phyloP scores from a whole-genome alignment of 148 eudicot genomes.

The Fagopyrum esculentum region DNA sequence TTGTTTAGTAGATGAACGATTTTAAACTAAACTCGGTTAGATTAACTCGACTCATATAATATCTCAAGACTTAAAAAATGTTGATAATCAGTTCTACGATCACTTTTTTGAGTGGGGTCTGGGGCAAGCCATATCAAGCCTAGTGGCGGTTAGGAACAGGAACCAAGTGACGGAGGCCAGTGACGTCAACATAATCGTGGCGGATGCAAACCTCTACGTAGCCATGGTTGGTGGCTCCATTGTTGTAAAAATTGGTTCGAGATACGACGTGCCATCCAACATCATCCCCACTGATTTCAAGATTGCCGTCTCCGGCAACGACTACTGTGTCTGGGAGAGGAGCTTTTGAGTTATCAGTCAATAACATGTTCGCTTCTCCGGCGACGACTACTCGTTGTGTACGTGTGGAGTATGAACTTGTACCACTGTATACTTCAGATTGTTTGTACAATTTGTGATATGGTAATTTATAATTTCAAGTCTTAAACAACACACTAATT shows the following conservation, averaged over 20 bases:
- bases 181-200: constrained; percentile 8
- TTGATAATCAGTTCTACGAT: constrained; percentile 13
- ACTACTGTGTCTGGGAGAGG: constrained; percentile 15
- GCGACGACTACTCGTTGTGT: too few relatives aligned
- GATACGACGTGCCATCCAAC: constrained; percentile 4
- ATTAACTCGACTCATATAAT: too few relatives aligned
- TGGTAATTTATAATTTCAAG: too few relatives aligned
- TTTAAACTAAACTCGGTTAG: too few relatives aligned
- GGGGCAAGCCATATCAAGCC: not conserved
- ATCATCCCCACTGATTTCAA: not conserved
- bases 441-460: too few relatives aligned
- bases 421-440: too few relatives aligned
- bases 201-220: constrained; percentile 13
- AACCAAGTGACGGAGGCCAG: constrained; percentile 10
- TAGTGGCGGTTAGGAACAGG: constrained; percentile 12
- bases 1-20: too few relatives aligned
- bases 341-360: not conserved
- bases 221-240: constrained; percentile 6
- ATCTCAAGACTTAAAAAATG: too few relatives aligned
- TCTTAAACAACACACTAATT: too few relatives aligned
- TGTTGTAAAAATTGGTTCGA: constrained; percentile 10
- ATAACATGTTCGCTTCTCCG: too few relatives aligned
- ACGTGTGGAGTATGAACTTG: too few relatives aligned
- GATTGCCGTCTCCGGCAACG: constrained; percentile 10
- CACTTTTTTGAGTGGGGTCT: constrained; percentile 17